Evolutionary conservation across 2,329 filamentous ascomycete species (phyloP), one percentile per base, ranked within the genome.

Genomic region (Xylaria digitata): DNA sequence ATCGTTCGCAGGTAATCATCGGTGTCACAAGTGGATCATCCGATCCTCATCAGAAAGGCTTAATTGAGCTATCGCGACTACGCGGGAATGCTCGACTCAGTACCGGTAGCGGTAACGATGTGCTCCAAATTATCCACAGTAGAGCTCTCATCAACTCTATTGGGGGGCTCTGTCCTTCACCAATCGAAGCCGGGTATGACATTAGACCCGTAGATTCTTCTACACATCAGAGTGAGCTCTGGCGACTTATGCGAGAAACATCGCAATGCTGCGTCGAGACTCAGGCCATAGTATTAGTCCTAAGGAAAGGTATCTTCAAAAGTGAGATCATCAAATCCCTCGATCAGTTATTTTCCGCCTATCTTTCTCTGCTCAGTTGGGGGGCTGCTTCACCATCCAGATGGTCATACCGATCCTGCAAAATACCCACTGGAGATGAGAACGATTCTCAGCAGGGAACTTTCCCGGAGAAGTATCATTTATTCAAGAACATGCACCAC

Each of bases 401-500:
- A n/a, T 53, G 19, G 45, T 40, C 30, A 42, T 67, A 65, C n/a
- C 54, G 53, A 46, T 67, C 45, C 3, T 61, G 26, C 30, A 42
- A 23, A 30, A 52, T 46, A 21, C 46, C 19, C 13, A 23, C 34
- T 11, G 26, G 2, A 7, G 15, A 46, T 9, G 48, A 40, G 9
- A 6, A 32, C 3, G 50, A 43, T 8, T 9, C 6, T 5, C 19
- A 43, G 2, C 46, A 34, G n/a, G 34, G 2, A 9, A 37, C 23
- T 6, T 57, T 37, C 23, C 61, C 61, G 7, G 37, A 19, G 26
- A 61, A 52, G 30, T 64, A 64, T 46, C 45, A 67, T 53, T 13
- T 67, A 30, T 67, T 67, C 46, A 65, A 54, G n/a, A 37, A 65
- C 46, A 23, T 65, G 48, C 45, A 55, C 4, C 65, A 64, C 4